Evolutionary conservation across 2,329 filamentous ascomycete species (phyloP).

Genomic region (Conoideocrella luteorostrata): DNA sequence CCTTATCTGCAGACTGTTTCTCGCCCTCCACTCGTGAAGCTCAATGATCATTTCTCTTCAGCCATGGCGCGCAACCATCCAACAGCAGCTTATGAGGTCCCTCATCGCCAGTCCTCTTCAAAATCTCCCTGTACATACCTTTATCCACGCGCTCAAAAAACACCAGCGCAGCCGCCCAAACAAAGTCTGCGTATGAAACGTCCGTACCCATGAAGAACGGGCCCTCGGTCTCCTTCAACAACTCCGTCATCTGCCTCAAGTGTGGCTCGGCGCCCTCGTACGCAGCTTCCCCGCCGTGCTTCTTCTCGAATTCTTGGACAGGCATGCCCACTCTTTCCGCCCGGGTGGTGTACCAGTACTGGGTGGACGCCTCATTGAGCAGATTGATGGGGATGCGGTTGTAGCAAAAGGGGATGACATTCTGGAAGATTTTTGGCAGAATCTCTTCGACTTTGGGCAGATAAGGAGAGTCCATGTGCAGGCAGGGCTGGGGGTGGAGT

Average conservation of each 20-base stretch:
- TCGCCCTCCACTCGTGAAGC: too few relatives aligned
- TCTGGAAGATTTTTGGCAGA: slow-evolving; percentile 23
- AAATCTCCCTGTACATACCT: slow-evolving; percentile 26
- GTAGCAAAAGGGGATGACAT: slow-evolving; percentile 36
- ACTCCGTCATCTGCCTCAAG: slow-evolving; percentile 19
- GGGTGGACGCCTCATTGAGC: slow-evolving; percentile 42
- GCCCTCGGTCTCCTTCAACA: slow-evolving; percentile 50
- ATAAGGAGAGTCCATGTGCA: slow-evolving; percentile 50
- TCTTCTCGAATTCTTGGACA: slow-evolving; percentile 41
- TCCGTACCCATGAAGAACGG: slow-evolving; percentile 55
- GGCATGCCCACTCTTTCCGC: slow-evolving; percentile 42
- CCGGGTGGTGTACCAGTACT: slow-evolving; percentile 52
- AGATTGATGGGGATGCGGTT: slow-evolving; percentile 42
- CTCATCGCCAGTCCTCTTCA: slow-evolving; percentile 31
- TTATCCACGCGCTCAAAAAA: slow-evolving; percentile 31
- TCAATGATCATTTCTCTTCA: slow-evolving; percentile 31
- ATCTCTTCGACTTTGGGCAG: slow-evolving; percentile 37
- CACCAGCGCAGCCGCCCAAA: slow-evolving; percentile 43
- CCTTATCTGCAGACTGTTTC: neutral
- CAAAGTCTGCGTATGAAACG: slow-evolving; percentile 51
- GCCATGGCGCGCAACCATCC: slow-evolving; percentile 33
- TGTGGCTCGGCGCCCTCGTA: slow-evolving; percentile 38
- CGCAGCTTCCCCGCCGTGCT: slow-evolving; percentile 41
- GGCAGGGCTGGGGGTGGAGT: slow-evolving; percentile 48
- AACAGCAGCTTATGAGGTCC: slow-evolving; percentile 33